Base-by-base conservation (phyloP, 768 basidiomycete species). In the Tubosaeta sp. region DNA sequence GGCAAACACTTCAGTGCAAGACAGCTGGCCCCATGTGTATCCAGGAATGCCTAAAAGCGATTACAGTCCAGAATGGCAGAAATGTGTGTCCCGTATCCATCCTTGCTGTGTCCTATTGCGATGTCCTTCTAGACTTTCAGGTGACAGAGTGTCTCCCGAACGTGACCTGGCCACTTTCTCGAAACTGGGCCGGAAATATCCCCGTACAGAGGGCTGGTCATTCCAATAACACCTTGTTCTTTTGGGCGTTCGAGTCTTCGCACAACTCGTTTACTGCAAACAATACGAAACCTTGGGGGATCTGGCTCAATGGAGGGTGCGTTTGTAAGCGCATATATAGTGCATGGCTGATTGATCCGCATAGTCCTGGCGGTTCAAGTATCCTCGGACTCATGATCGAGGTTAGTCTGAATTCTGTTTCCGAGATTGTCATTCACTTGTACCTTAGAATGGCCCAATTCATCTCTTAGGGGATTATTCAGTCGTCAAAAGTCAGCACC, bases 301-400 rank as follows among this genome's bases (percentile, higher is more conserved):
- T 88, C 39, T 88, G 85, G 85, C 65, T 88, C n/a, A 86, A 86
- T 55, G 86, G 85, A 68, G 85, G 84, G 82, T 83, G 57, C 38
- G 79, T 46, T 13, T 33, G 22, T 31, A 16, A 26, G n/a, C 29
- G 6, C 33, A 25, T 7, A 26, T 31, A n/a, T 19, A 22, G 29
- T 38, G 48, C 10, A 57, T 39, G 14, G 47, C 11, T 48, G 4
- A 7, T n/a, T 0, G 4, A 26, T 26, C 44, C 81, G 82, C 27
- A 19, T 46, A 76, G 86, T n/a, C 86, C 86, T 5, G 87, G 87
- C 16, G 79, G 84, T 5, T 88, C 87, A 10, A 85, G 86, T 63
- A 71, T 88, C 63, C 68, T 77, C 42, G 86, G 86, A 7, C 67
- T 84, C 50, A 69, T 85, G 42, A 78, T 84, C 38, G 86, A 87